Base-by-base conservation (phyloP, 202 grass and related monocot genomes). In the Cymbopogon flexuosus region DNA sequence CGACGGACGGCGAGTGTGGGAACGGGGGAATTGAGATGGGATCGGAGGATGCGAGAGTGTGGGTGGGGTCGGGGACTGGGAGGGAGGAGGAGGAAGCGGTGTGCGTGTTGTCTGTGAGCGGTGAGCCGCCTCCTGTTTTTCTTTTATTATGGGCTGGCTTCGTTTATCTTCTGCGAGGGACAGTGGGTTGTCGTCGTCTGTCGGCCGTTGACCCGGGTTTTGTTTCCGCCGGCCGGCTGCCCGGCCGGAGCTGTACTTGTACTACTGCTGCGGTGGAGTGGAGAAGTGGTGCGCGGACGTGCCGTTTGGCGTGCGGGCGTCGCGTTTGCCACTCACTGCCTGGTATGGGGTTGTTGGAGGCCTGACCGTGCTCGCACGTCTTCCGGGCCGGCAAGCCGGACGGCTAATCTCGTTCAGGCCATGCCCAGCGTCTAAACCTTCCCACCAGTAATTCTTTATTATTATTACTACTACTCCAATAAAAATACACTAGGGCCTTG, bases 201-300 rank as follows among this genome's bases (percentile, higher is more conserved):
- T 87, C 78, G 79, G 65, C 84, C 41, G 78, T 81, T 76, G 78
- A 70, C 85, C 60, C 41, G 39, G 56, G 29, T 15, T 77, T 10
- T 3, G 52, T 42, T 71, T n/a, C n/a, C n/a, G n/a, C n/a, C n/a
- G n/a, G n/a, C n/a, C n/a, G n/a, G n/a, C n/a, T n/a, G n/a, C n/a
- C n/a, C n/a, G 75, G 24, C 37, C 62, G 73, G 65, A 22, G 62
- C 14, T 7, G 33, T 24, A 9, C n/a, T 0, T 10, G 13, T 10
- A 27, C 9, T n/a, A n/a, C n/a, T n/a, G n/a, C n/a, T n/a, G n/a
- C n/a, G n/a, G n/a, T n/a, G n/a, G 75, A 61, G 22, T 47, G 27
- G 42, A 71, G 41, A 49, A 9, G 15, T 47, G 21, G 19, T 15
- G 39, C 16, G 67, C 37, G 63, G 64, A 67, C 64, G 64, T 21